These are phyloP conservation scores for Gossypium davidsonii DNA, from an alignment of 441 rosid genomes.

Conservation along the genomic window DNA sequence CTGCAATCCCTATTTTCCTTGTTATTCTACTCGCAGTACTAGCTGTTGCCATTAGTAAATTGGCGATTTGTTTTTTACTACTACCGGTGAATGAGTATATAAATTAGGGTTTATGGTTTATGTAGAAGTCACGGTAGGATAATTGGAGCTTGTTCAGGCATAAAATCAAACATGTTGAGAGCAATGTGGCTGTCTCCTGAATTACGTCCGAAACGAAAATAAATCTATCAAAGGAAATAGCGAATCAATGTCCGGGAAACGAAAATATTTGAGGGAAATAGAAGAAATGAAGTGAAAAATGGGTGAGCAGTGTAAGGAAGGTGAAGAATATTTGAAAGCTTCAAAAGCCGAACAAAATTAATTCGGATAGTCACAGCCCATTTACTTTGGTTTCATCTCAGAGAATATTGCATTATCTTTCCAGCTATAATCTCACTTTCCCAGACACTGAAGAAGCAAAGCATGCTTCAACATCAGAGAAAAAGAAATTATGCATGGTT, in stretches of 20 bases:
- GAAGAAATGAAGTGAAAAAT: background rate
- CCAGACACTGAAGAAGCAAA: no score
- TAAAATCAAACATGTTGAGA: background rate
- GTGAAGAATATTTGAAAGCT: background rate
- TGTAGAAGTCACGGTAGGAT: background rate
- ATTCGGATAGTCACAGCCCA: no score
- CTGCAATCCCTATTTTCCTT: conserved; percentile 38
- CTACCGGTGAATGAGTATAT: background rate
- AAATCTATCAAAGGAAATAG: background rate
- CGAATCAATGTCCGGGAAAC: background rate
- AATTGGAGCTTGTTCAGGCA: background rate
- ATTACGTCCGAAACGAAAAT: background rate
- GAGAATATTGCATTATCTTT: background rate
- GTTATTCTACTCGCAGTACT: conserved; percentile 23
- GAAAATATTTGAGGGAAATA: background rate
- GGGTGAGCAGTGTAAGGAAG: background rate
- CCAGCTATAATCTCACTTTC: no score
- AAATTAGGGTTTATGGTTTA: background rate
- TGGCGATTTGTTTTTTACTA: background rate
- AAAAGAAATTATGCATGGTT: no score
- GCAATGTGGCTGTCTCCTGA: background rate
- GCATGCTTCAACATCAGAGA: no score
- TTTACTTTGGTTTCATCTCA: background rate
- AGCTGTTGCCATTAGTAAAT: conserved; percentile 21
- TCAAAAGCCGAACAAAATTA: background rate